Conservation (phyloP, 208 protist species). For the Herpetomonas samuelpessoai region DNA sequence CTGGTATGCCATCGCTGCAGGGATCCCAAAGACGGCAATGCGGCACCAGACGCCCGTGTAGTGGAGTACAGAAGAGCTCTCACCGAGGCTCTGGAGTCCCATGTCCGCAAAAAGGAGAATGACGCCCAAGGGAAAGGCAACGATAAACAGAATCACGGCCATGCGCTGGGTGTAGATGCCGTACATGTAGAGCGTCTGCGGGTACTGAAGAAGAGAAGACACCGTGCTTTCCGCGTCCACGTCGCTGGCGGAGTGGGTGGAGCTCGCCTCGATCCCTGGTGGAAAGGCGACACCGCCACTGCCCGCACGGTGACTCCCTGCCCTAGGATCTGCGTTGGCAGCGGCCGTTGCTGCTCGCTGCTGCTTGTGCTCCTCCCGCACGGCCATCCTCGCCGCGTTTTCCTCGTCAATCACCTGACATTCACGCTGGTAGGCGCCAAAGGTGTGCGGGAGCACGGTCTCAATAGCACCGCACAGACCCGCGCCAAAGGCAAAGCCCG, state of each 20-base stretch:
- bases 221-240: neutral
- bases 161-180: slow-evolving; percentile 84
- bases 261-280: neutral
- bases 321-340: too few relatives aligned
- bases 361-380: slow-evolving; percentile 4
- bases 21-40: slow-evolving; percentile 68
- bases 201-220: neutral
- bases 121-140: slow-evolving; percentile 64
- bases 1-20: slow-evolving; percentile 48
- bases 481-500: slow-evolving; percentile 81
- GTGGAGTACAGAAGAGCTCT: slow-evolving; percentile 46
- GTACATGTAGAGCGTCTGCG: slow-evolving; percentile 65
- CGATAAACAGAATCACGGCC: slow-evolving; percentile 64
- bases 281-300: neutral
- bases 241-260: neutral
- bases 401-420: slow-evolving; percentile 22
- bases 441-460: slow-evolving; percentile 82
- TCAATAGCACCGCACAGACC: slow-evolving; percentile 81
- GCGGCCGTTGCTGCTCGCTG: neutral
- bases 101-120: slow-evolving; percentile 58
- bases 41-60: slow-evolving; percentile 73
- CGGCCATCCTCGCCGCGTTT: slow-evolving; percentile 11
- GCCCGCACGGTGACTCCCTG: too few relatives aligned
- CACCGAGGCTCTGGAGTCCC: slow-evolving; percentile 39
- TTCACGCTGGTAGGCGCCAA: slow-evolving; percentile 41